These are phyloP conservation scores for Tolypocladium endophyticum DNA, from an alignment of 2,329 filamentous ascomycete genomes.

Conservation along the genomic window DNA sequence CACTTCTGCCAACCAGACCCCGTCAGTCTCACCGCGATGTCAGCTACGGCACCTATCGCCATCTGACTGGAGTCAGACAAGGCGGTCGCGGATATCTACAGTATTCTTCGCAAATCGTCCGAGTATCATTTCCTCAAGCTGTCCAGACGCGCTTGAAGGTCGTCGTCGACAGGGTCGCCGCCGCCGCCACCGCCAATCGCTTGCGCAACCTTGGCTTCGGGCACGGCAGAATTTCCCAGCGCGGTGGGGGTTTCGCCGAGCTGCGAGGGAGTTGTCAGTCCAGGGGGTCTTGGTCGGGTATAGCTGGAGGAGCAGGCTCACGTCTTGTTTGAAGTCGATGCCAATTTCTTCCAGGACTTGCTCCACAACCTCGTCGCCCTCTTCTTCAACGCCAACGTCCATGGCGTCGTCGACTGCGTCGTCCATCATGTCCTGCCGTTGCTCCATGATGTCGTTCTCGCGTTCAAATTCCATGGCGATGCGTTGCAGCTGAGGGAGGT, in stretches of 20 bases:
- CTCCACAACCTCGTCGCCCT: conserved; percentile 93
- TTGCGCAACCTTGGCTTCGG: conserved; percentile 74
- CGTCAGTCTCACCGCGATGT: background rate
- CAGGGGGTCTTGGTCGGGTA: background rate
- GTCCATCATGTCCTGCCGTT: conserved; percentile 99
- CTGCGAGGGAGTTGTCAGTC: conserved; percentile 31
- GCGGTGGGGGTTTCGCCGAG: conserved; percentile 86
- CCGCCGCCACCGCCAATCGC: conserved; percentile 59
- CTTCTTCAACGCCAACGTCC: conserved; percentile 80
- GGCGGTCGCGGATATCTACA: background rate
- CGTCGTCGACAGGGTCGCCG: conserved; percentile 66
- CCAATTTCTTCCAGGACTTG: conserved; percentile 96
- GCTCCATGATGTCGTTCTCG: conserved; percentile 99
- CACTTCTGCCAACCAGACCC: background rate
- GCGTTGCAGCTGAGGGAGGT: conserved; percentile 84
- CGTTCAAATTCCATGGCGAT: conserved; percentile 99
- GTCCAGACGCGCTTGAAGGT: conserved; percentile 86
- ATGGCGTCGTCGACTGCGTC: conserved; percentile 97
- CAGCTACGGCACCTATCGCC: background rate
- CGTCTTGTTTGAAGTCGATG: conserved; percentile 79
- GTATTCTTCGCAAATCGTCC: background rate
- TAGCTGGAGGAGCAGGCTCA: conserved; percentile 34
- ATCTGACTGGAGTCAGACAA: background rate
- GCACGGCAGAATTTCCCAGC: conserved; percentile 60
- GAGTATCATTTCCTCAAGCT: conserved; percentile 54